Percentiles rank a stretch among this genome's conserved stretches.
phyloP scores from a whole-genome alignment of 768 basidiomycete genomes.

The Hemileccinum rubropunctum region DNA sequence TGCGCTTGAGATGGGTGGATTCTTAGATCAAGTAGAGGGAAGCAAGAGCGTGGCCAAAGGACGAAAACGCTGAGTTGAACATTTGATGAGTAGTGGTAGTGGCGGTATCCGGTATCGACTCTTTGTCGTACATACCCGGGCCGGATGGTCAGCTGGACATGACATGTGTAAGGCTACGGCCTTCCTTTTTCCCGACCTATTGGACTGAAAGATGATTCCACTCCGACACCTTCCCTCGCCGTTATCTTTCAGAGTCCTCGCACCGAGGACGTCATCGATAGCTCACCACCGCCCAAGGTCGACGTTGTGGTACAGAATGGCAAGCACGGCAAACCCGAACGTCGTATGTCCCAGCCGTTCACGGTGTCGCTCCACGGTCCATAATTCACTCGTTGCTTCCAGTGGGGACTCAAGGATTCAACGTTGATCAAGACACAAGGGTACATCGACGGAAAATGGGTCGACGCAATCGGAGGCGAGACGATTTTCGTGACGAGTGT shows the following conservation, averaged over 20 bases:
- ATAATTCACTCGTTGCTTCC: not conserved
- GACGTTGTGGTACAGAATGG: conserved; percentile 45
- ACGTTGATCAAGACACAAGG: conserved; percentile 73
- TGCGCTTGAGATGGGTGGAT: conserved; percentile 84
- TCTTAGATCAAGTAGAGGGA: conserved; percentile 56
- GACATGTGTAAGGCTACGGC: not conserved
- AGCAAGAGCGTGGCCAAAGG: conserved; percentile 22
- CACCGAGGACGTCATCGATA: conserved; percentile 12
- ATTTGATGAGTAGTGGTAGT: too few relatives aligned
- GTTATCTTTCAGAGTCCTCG: conserved; percentile 18
- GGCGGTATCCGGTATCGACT: too few relatives aligned
- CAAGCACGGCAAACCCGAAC: conserved; percentile 40
- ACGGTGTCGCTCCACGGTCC: not conserved
- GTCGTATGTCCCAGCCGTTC: conserved; percentile 30
- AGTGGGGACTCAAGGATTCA: conserved; percentile 79
- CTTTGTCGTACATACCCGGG: too few relatives aligned
- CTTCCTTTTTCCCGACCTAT: not conserved
- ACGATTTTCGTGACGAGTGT: conserved; percentile 75
- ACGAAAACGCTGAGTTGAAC: conserved; percentile 24
- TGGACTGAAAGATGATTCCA: conserved; percentile 10
- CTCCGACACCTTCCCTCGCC: conserved; percentile 14
- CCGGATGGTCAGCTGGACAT: not conserved
- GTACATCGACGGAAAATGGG: conserved; percentile 83
- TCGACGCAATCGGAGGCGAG: conserved; percentile 71
- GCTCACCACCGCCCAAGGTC: conserved; percentile 5